Evolutionary conservation across 495 filamentous ascomycete genomes (phyloP), one percentile per base, ranked within the genome.

Genomic region (Poronia punctata): DNA sequence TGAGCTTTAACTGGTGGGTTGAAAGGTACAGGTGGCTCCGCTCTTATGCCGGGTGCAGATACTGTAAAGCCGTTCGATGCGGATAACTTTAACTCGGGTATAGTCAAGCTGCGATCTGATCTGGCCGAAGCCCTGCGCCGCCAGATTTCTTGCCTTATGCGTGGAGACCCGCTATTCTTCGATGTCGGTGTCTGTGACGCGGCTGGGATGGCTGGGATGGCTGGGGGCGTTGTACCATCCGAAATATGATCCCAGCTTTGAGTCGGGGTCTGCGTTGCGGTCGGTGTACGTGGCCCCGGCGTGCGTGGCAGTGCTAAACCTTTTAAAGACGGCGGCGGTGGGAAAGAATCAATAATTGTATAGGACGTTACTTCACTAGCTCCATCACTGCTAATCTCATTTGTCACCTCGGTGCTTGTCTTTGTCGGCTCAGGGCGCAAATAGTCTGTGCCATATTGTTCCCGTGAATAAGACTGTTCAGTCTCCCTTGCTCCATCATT

Each of bases 41-140:
- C 14, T 25, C 46, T 23, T 38, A 18, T 15, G 34, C 35, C 15
- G 28, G 49, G 39, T 40, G 48, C 49, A 46, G 56, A 45, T 43
- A 63, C 65, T 17, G 67, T 72, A 14, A 67, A 71, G 15, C 67
- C 67, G 50, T 71, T 56, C 20, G 66, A 70, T 28, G 36, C 45
- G 22, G 57, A 53, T 20, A 72, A 47, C 40, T 63, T 68, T 38
- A 72, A 66, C 26, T 65, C 63, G 1, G 66, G 53, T 10, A 71
- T 55, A 14, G 60, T 57, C 17, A 67, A 34, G 39, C 47, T 63
- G 24, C 54, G 54, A 26, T 72, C 67, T 30, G 49, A 53, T 48
- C 56, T 68, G 8, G 62, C 46, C 16, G 68, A 71, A 43, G 66
- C 57, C n/a, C 68, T 58, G 12, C 54, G 25, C 24, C 61, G 57